Conservation (phyloP, 345 rosid species). For the Euphorbia peplus region DNA sequence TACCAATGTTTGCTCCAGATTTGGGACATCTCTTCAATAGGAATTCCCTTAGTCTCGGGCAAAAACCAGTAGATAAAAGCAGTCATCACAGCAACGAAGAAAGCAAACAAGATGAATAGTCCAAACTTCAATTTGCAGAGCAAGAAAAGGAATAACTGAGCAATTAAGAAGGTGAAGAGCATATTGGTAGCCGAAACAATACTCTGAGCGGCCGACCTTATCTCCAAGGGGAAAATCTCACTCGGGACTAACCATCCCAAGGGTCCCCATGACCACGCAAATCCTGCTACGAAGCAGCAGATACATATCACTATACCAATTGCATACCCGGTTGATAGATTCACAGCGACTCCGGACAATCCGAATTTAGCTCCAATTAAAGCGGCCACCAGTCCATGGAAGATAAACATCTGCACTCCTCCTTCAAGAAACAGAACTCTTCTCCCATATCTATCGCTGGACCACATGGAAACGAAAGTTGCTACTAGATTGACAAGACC, state of each 20-base stretch:
- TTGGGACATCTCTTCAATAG: constrained; percentile 37
- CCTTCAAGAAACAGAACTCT: constrained; percentile 11
- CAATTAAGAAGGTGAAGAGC: constrained; percentile 50
- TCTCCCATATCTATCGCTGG: constrained; percentile 8
- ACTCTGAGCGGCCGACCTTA: constrained; percentile 36
- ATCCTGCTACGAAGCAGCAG: constrained; percentile 40
- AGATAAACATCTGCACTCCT: constrained; percentile 14
- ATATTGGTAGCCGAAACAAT: constrained; percentile 38
- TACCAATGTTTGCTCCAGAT: constrained; percentile 50
- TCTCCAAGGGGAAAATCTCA: constrained; percentile 53
- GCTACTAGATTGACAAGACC: constrained; percentile 5
- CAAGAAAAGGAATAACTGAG: constrained; percentile 47
- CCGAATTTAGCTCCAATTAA: constrained; percentile 18
- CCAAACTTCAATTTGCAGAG: constrained; percentile 47
- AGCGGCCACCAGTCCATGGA: constrained; percentile 2
- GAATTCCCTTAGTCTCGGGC: constrained; percentile 51
- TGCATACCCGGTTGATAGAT: constrained; percentile 16
- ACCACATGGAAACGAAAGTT: constrained; percentile 4
- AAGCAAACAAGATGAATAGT: constrained; percentile 52
- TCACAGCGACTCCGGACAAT: not conserved
- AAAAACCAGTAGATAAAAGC: constrained; percentile 33
- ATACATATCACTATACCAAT: constrained; percentile 32
- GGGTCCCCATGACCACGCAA: constrained; percentile 71
- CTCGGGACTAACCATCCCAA: constrained; percentile 61
- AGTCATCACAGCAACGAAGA: constrained; percentile 45